Base-by-base conservation (phyloP, 345 rosid genomes). In the Brassica carinata region DNA sequence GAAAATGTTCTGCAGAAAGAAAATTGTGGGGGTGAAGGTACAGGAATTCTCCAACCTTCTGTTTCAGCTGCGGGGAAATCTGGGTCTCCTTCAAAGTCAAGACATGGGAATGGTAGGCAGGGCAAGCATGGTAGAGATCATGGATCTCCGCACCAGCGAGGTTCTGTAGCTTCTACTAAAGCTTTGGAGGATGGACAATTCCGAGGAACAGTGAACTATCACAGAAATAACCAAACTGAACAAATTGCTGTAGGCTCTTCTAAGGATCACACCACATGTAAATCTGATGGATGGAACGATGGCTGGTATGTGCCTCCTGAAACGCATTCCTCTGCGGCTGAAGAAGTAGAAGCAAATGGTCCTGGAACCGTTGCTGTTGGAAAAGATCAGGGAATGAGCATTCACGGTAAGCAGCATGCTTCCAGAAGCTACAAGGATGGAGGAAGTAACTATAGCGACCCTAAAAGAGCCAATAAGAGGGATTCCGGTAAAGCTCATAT, bases 81-180 rank as follows among this genome's bases (percentile, higher is more conserved):
- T 64, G 86, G 79, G 62, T 77, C 80, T 27, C 5, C 81, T 13
- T 13, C 69, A 45, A 92, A 91, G 71, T 78, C 87, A 10, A 83
- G 81, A 83, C 86, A 77, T 80, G 88, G 85, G 78, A 96, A 88
- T 66, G 82, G 84, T 75, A 86, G 89, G 86, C 89, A 82, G 75
- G 84, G 72, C 57, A 92, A 85, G 81, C 82, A 83, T 53, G 94
- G 89, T 74, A 90, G 84, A 88, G 88, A 77, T 67, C 88, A 84
- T 61, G 91, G 92, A 76, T 77, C 94, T 26, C 87, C 97, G 96
- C 94, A 85, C 77, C 97, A 90, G 76, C 86, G 90, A 3, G 83
- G 86, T 71, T 74, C 90, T 9, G 72, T 81, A 18, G 96, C 86
- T 48, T 74, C 90, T 68, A 75, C 76, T 69, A 72, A 86, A 76